Evolutionary conservation across 108 stramenopile genomes (phyloP), one percentile per base, ranked within the genome.

Genomic region (Ochromonas danica): DNA sequence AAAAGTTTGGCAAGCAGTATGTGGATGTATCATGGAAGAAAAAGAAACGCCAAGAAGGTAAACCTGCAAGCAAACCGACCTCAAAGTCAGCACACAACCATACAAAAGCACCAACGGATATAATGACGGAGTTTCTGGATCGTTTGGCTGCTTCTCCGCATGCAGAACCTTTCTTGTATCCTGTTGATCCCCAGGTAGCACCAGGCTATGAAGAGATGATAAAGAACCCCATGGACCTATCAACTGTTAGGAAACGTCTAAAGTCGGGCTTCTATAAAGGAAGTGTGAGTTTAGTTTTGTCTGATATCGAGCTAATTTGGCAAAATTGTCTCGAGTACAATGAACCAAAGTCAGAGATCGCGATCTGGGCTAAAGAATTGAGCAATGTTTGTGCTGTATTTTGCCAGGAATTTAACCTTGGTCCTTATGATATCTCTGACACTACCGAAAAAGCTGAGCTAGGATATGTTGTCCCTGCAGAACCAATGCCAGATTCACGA

Each of bases 131-230:
- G 6, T 31, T 67, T 28, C 3, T 67, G 30, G 25, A 67, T 6
- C 3, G 10, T 31, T 10, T 67, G 63, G 6, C 35, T 36, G 17
- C 27, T 10, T 3, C 27, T 6, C 14, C 3, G 10, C 31, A 25
- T 36, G 6, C 63, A 6, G 25, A 14, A 38, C 25, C 6, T 10
- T 75, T 75, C 38, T 25, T 27, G 40, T 6, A 38, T 6, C 72
- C 72, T 6, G 35, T 75, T 27, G 35, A 6, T 6, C 10, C n/a
- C 28, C 14, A 39, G 6, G 25, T 27, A 45, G 72, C 72, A 14
- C 72, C 72, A 14, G 72, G 72, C 6, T 75, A 75, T 33, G 3
- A 6, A 6, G 40, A 75, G 6, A 33, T 75, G 25, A 75, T 75
- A 3, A 41, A 38, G 6, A 6, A 57, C 3, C 72, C 72, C 17